Evolutionary conservation across 805 yeast genomes (phyloP), one percentile per base, ranked within the genome.

Genomic region (Ogataea methanolica): DNA sequence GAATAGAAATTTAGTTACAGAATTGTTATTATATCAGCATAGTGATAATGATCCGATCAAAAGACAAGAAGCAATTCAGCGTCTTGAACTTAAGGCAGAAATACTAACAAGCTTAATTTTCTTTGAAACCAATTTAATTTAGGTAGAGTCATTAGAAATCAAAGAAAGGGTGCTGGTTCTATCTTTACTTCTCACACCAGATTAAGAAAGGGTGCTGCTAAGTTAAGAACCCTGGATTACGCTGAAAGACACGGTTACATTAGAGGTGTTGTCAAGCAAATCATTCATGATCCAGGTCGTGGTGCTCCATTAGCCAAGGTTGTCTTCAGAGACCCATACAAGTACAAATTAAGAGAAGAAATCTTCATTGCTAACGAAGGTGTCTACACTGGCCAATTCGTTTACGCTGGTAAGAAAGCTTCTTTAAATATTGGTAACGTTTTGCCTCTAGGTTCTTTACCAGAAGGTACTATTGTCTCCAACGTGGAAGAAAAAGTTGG

Each of bases 81-180:
- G 31, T 3, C 2, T 26, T 9, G 11, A 26, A 26, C 11, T 26
- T 26, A 26, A 8, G 12, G 15, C 36, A 9, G 15, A 12, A 48
- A 42, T 16, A 19, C 12, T 23, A 22, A 37, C 37, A 37, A 23
- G 43, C 37, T 21, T 15, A n/a, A 15, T 8, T 36, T 36, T 36
- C 38, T 36, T 11, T 36, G 37, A 33, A 35, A 39, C 29, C 9
- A 29, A 46, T 21, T 21, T 34, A 36, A 26, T 26, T 26, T 44
- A 83, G 96, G 96, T 88, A 89, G 98, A 86, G 99, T 94, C 80
- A 94, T 94, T 83, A 96, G 99, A 83, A 94, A 94, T 86, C 99
- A 94, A 86, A 91, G 99, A 90, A 94, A 94, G 83, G 98, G 98
- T 87, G 96, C 97, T 78, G 98, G 99, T 75, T 92, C 98, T 71